A percentile compares a stretch with the other conserved stretches of the same genome.
phyloP scores from a whole-genome alignment of 805 yeast species.

The Candida berthetii region DNA sequence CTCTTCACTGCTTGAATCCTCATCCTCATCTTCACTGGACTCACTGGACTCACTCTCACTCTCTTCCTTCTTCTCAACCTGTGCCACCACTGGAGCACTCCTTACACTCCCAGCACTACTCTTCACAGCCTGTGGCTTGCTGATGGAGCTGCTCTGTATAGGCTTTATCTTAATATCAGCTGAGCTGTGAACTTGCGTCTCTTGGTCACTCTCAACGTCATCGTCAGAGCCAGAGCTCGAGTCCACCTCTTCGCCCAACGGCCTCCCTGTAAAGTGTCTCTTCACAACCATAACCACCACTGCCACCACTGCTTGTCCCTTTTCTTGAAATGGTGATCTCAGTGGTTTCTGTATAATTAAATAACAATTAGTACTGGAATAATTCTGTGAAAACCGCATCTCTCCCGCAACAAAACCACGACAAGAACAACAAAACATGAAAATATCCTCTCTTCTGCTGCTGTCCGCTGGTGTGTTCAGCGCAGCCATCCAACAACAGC shows the following conservation, averaged over 20 bases:
- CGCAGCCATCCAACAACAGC: not conserved
- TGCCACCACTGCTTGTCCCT: too few species aligned
- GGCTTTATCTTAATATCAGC: not conserved
- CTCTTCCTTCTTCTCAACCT: constrained; percentile 24
- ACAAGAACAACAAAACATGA: not conserved
- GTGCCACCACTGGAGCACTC: constrained; percentile 24
- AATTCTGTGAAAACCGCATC: too few species aligned
- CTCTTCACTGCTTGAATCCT: constrained; percentile 7
- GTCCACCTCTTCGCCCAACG: constrained; percentile 1
- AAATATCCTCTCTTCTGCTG: not conserved
- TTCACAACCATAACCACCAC: constrained; percentile 1
- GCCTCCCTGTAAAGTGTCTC: constrained; percentile 11
- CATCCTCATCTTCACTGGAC: constrained; percentile 7
- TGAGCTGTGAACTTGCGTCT: not conserved
- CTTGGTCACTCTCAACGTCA: constrained; percentile 2
- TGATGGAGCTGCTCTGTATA: constrained; percentile 17
- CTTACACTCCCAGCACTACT: not conserved
- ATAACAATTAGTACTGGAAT: too few species aligned
- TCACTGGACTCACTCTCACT: constrained; percentile 20
- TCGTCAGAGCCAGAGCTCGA: constrained; percentile 1
- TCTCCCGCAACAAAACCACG: too few species aligned
- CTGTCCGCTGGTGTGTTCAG: too few species aligned
- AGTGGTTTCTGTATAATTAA: too few species aligned
- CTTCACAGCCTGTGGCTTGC: too few species aligned
- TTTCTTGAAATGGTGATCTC: too few species aligned